Percentiles rank a stretch among this genome's conserved stretches.
Conservation (phyloP, 2,329 filamentous ascomycete species). For the Colletotrichum higginsianum region DNA sequence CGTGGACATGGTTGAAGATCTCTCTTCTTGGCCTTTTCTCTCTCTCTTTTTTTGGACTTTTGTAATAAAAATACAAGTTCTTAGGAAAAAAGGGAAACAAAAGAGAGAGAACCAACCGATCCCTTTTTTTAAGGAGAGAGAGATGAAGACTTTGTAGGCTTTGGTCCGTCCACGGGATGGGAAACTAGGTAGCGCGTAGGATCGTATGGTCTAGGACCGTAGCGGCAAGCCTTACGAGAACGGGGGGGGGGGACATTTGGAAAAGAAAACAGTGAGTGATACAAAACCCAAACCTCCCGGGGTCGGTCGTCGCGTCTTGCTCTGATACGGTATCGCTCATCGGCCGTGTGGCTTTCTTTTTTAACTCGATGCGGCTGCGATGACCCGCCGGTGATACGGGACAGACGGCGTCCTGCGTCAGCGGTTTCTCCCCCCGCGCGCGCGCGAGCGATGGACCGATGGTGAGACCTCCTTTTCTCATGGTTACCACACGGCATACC, state of each 20-base stretch:
- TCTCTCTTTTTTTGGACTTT: no score
- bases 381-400: not conserved
- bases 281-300: no score
- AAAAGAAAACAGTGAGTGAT: not conserved
- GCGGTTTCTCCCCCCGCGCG: not conserved
- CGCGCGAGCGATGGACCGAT: no score
- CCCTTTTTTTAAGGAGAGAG: not conserved
- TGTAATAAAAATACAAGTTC: no score
- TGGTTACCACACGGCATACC: no score
- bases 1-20: not conserved
- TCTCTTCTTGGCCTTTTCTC: no score
- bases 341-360: constrained; percentile 6
- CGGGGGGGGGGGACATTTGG: not conserved
- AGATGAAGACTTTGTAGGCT: constrained; percentile 1
- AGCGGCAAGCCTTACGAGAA: not conserved
- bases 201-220: no score
- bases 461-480: no score
- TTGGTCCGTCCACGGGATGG: not conserved
- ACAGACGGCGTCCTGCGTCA: constrained; percentile 1
- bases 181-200: no score
- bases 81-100: not conserved
- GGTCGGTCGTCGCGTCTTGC: not conserved
- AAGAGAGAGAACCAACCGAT: no score
- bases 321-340: not conserved
- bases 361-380: not conserved